Evolutionary conservation across 192 early-diverging fungal species (phyloP), one percentile per base, ranked within the genome.

Genomic region (Chytriomyces sp.): DNA sequence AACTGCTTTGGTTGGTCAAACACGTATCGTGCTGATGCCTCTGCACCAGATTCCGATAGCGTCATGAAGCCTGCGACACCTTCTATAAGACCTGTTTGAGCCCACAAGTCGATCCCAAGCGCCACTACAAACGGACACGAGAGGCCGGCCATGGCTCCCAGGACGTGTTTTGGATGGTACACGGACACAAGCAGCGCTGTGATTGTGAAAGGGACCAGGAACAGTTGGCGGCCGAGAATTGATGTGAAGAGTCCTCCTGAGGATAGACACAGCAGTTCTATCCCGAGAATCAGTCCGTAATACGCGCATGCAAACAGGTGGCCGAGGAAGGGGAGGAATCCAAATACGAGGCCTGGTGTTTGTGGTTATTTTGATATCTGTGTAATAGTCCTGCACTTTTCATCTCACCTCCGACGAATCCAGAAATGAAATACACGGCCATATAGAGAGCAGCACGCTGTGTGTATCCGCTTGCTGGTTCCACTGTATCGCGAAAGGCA

Each of bases 361-460:
- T 13, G 13, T 20, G 20, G 20, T 4, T 57, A 57, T 20, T 20
- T n/a, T 57, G 53, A 20, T 2, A 20, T 2, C 16, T 13, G 20
- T 3, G 16, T 3, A 57, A 13, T 5, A 13, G 5, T 2, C 53
- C 16, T 57, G 53, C 5, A 57, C 16, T 18, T 13, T 13, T 23
- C n/a, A 13, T 72, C 13, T 28, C 18, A 72, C 70, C 72, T 20
- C 72, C 72, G 28, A 20, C 59, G 28, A 74, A 48, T 18, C 72
- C 72, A 13, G 72, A 64, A 3, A 57, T 26, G 7, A 64, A 35
- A 16, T 23, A 61, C 10, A 74, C 44, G 11, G 57, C 59, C 8
- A 74, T 10, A 35, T 74, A 74, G 7, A 63, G 24, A 18, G 72
- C 72, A 24, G 50, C 61, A 43, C 72, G n/a, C 47, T 74, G 72